Base-by-base conservation (phyloP, 192 early-diverging fungal species). In the Dissophora ornata region DNA sequence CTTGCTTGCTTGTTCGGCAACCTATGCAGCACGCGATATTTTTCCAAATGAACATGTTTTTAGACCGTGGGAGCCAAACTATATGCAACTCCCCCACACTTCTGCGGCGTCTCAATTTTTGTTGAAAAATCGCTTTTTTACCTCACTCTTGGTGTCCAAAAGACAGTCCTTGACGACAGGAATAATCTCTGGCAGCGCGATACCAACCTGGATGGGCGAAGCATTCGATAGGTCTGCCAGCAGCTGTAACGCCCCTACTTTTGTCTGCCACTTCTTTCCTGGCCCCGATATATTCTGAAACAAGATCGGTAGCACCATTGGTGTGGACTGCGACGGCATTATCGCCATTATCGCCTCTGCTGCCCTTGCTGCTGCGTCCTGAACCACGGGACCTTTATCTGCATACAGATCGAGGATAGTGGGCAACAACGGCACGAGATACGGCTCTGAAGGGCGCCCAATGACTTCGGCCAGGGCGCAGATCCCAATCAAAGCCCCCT, bases 181-280 rank as follows among this genome's bases (percentile, higher is more conserved):
- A 46, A 92, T 88, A 42, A 93, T 88, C 34, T 86, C 82, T 26
- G 85, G 85, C 25, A 87, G 53, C 10, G 67, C 62, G 34, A 80
- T 66, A 57, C 81, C 84, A 22, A 87, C 77, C 61, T 87, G 84
- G 22, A 81, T 71, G 30, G 82, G 83, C 9, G 85, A 83, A 16
- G 54, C 66, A 44, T 73, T 75, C 19, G 83, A 68, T 10, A 86
- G 71, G 19, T 79, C 61, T 21, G 80, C 65, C 10, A 86, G 29
- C 13, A 88, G 30, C 44, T 84, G 80, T 16, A 85, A 46, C 3
- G 86, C 86, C n/a, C 85, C 86, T 9, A 84, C 81, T 79, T 90
- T 90, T 42, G 90, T 90, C 63, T 91, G 90, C 87, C 90, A 89
- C 75, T 93, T 93, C 69, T 92, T 90, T 67, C 88, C 87, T 26